Conservation (phyloP, 192 early-diverging fungal genomes). For the Kickxella alabastrina region DNA sequence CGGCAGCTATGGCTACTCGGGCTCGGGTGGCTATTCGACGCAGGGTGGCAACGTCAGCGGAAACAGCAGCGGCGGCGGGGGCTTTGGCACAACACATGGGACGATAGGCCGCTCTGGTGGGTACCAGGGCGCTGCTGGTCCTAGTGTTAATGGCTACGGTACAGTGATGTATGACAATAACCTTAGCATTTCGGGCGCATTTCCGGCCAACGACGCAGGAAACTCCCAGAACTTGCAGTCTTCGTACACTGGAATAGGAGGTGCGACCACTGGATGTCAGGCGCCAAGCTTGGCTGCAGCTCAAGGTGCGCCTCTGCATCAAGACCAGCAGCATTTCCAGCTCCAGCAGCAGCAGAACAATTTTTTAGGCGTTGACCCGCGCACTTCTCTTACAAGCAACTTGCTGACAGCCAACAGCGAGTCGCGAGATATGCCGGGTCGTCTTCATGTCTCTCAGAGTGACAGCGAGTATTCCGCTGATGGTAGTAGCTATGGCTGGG, state of each 20-base stretch:
- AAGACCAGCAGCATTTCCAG: slow-evolving; percentile 2
- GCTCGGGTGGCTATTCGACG: neutral
- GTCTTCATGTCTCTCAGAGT: slow-evolving; percentile 22
- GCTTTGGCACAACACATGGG: neutral
- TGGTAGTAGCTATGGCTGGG: slow-evolving; percentile 38
- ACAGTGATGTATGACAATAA: neutral
- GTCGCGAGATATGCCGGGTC: slow-evolving; percentile 46
- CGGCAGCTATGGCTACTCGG: slow-evolving; percentile 5
- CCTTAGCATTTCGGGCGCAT: neutral
- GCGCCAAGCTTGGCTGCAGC: neutral
- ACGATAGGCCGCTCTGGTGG: neutral
- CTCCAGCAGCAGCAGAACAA: slow-evolving; percentile 8
- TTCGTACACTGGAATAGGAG: slow-evolving; percentile 3
- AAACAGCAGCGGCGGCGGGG: slow-evolving; percentile 7
- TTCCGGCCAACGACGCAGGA: slow-evolving; percentile 11
- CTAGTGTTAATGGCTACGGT: neutral
- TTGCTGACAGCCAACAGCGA: slow-evolving; percentile 28
- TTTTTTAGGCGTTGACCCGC: slow-evolving; percentile 58
- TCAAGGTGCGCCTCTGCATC: neutral
- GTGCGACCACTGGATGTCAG: slow-evolving; percentile 17
- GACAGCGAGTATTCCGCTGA: slow-evolving; percentile 35
- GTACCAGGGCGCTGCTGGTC: slow-evolving; percentile 1
- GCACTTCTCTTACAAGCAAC: slow-evolving; percentile 28
- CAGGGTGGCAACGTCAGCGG: slow-evolving; percentile 11
- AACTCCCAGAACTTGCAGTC: slow-evolving; percentile 9